Conservation (phyloP, 2,329 filamentous ascomycete genomes). For the Pseudopithomyces maydicus region DNA sequence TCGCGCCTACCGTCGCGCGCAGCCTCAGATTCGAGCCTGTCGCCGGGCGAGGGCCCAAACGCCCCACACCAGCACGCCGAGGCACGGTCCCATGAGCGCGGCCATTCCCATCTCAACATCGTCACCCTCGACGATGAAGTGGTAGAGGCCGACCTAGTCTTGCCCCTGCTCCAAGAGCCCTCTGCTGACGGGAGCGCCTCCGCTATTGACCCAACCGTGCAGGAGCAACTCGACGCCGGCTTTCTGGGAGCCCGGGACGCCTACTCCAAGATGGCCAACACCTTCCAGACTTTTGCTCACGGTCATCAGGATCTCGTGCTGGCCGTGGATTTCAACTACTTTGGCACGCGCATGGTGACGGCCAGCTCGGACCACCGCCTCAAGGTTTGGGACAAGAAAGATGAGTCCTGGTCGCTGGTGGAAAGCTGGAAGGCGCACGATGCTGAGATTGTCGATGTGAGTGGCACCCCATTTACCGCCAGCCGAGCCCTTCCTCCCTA, state of each 20-base stretch:
- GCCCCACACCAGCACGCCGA: slow-evolving; percentile 35
- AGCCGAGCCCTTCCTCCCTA: slow-evolving; percentile 15
- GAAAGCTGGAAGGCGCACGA: slow-evolving; percentile 92
- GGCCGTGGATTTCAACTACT: slow-evolving; percentile 87
- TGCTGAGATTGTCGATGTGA: slow-evolving; percentile 85
- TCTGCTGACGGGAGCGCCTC: slow-evolving; percentile 35
- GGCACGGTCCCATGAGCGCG: slow-evolving; percentile 35
- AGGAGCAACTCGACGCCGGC: slow-evolving; percentile 29
- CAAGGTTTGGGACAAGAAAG: slow-evolving; percentile 86
- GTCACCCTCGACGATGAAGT: slow-evolving; percentile 35
- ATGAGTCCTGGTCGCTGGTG: slow-evolving; percentile 75
- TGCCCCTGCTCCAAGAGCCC: slow-evolving; percentile 41
- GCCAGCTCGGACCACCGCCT: slow-evolving; percentile 92
- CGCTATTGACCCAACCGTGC: slow-evolving; percentile 30
- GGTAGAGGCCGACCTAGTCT: slow-evolving; percentile 38
- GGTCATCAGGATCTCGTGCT: slow-evolving; percentile 82
- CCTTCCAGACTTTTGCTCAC: slow-evolving; percentile 67
- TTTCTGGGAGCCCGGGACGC: slow-evolving; percentile 36
- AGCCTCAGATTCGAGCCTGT: slow-evolving; percentile 42
- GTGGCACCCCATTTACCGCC: slow-evolving; percentile 31
- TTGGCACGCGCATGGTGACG: slow-evolving; percentile 88
- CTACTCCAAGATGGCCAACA: slow-evolving; percentile 43
- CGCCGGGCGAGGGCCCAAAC: slow-evolving; percentile 15
- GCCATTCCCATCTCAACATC: slow-evolving; percentile 40
- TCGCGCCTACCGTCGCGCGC: slow-evolving; percentile 45